These are phyloP conservation scores for Sugiyamaella valdiviana DNA, from an alignment of 805 yeast species.

Conservation along the genomic window DNA sequence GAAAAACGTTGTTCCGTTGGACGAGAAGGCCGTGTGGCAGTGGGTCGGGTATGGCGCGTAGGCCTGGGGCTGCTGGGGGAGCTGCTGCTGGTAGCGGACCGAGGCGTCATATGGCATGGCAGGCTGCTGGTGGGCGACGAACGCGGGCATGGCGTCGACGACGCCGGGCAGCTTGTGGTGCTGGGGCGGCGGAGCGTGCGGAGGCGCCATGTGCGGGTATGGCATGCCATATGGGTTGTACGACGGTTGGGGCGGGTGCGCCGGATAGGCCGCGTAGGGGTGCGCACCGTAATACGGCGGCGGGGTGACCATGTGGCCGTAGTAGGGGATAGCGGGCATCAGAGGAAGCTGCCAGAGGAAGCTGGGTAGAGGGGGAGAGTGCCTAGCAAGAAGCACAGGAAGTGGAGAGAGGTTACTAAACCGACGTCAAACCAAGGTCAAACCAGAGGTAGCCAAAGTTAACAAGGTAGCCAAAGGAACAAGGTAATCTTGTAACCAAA, in stretches of 20 bases:
- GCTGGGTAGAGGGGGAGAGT: background rate
- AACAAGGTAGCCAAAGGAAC: background rate
- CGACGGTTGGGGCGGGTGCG: too few species aligned
- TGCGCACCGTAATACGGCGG: constrained; percentile 16
- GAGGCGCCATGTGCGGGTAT: too few species aligned
- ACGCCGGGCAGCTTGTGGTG: background rate
- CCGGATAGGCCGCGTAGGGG: constrained; percentile 2
- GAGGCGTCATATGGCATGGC: constrained; percentile 1
- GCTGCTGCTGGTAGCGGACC: background rate
- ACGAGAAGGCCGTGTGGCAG: constrained; percentile 9
- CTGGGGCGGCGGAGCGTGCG: too few species aligned
- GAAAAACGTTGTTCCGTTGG: constrained; percentile 17
- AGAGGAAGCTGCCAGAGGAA: background rate
- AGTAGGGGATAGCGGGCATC: constrained; percentile 12
- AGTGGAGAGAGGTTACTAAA: background rate
- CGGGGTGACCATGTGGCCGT: constrained; percentile 15
- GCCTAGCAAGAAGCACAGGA: background rate
- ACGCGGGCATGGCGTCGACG: background rate
- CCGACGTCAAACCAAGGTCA: background rate
- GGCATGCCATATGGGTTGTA: too few species aligned
- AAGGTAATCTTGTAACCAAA: background rate
- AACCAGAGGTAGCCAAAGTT: background rate
- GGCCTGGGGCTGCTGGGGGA: background rate
- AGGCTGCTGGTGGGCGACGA: constrained; percentile 1
- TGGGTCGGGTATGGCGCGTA: background rate